Evolutionary conservation across 306 rosid species (phyloP).

Genomic region (Castanea mollissima): DNA sequence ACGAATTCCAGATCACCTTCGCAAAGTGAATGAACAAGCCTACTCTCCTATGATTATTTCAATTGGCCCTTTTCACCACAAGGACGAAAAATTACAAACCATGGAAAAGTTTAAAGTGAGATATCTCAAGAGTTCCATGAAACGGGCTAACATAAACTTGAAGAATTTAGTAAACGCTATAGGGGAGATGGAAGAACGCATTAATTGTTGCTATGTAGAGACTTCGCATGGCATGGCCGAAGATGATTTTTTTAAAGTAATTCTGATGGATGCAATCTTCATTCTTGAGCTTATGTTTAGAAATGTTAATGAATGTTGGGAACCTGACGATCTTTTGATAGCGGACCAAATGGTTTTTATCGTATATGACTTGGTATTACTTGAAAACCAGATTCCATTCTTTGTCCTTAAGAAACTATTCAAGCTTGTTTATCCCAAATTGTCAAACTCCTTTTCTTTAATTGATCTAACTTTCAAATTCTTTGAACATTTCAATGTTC

Average conservation of each 20-base stretch:
- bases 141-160: not conserved
- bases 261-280: too few species aligned
- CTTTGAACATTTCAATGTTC: conserved; percentile 7
- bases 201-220: conserved; percentile 25
- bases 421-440: not conserved
- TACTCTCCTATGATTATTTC: conserved; percentile 41
- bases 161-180: not conserved
- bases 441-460: not conserved
- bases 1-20: conserved; percentile 25
- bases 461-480: conserved; percentile 7
- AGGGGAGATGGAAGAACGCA: not conserved
- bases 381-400: too few species aligned
- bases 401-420: not conserved
- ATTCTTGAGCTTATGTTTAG: too few species aligned
- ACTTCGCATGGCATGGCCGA: not conserved
- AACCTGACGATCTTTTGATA: too few species aligned
- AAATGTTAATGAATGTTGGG: too few species aligned
- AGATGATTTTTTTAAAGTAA: too few species aligned
- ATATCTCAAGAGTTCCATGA: conserved; percentile 6
- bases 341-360: too few species aligned
- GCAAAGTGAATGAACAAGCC: conserved; percentile 21
- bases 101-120: conserved; percentile 26
- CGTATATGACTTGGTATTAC: too few species aligned
- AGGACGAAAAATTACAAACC: conserved; percentile 2
- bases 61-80: conserved; percentile 32